Percentiles rank a stretch among this genome's conserved stretches.
These are phyloP conservation scores for Diversispora epigaea DNA, from an alignment of 192 early-diverging fungal genomes.

Conservation along the genomic window DNA sequence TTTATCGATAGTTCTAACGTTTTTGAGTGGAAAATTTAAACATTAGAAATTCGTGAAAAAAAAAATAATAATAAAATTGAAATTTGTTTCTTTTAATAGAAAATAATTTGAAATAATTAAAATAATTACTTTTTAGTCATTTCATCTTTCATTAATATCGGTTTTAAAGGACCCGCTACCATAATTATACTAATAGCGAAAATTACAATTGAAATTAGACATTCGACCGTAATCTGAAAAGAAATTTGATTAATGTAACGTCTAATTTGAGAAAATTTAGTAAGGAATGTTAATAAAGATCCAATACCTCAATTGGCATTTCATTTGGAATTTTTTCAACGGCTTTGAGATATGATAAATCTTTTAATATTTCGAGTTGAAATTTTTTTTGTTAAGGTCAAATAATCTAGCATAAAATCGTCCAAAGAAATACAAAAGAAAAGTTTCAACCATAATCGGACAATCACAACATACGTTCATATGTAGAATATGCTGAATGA, in stretches of 20 bases:
- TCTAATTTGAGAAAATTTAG: neutral
- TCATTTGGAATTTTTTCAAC: conserved; percentile 38
- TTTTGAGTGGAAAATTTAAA: neutral
- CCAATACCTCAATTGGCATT: conserved; percentile 45
- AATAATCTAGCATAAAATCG: too few species aligned
- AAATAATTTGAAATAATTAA: neutral
- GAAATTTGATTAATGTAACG: neutral
- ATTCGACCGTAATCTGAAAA: conserved; percentile 50
- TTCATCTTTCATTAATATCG: conserved; percentile 59
- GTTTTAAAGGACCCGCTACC: conserved; percentile 54
- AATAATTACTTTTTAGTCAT: conserved; percentile 58
- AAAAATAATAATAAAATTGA: neutral
- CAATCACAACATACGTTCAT: too few species aligned
- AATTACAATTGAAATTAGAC: conserved; percentile 47
- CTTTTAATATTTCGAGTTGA: conserved; percentile 13
- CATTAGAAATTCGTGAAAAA: neutral
- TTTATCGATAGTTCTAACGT: conserved; percentile 56
- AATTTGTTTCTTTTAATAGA: neutral
- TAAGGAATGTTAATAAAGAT: neutral
- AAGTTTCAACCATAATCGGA: too few species aligned
- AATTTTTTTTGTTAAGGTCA: too few species aligned
- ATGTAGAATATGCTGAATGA: too few species aligned
- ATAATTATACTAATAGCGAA: conserved; percentile 51
- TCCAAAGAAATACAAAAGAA: too few species aligned
- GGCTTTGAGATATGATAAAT: conserved; percentile 50